Conservation (phyloP, 495 filamentous ascomycete species). For the Xylaria castorea region DNA sequence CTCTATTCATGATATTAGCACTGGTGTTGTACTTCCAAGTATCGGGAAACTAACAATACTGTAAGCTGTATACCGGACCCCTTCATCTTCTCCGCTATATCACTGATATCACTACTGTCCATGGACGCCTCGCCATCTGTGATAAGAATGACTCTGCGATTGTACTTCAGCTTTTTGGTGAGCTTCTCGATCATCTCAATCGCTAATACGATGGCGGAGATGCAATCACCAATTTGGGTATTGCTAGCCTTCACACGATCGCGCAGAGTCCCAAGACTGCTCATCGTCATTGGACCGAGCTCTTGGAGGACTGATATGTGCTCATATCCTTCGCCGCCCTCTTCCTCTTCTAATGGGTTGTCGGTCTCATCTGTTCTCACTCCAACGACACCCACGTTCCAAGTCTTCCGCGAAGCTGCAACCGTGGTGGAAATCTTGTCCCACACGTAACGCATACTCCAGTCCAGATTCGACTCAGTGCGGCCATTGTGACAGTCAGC, state of each 20-base stretch:
- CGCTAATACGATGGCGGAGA: constrained; percentile 85
- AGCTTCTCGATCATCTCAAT: constrained; percentile 82
- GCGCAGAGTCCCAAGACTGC: constrained; percentile 68
- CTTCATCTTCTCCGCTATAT: constrained; percentile 74
- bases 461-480: constrained; percentile 82
- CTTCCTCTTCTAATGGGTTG: constrained; percentile 63
- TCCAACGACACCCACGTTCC: constrained; percentile 79
- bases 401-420: constrained; percentile 81
- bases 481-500: constrained; percentile 76
- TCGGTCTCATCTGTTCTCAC: constrained; percentile 79
- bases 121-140: constrained; percentile 79
- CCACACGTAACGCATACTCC: constrained; percentile 93
- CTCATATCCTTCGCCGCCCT: constrained; percentile 69
- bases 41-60: constrained; percentile 68
- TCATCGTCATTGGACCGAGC: constrained; percentile 75
- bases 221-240: constrained; percentile 69
- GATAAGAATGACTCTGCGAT: constrained; percentile 78
- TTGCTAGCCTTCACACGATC: constrained; percentile 69
- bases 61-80: constrained; percentile 76
- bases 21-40: background rate
- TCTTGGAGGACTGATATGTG: constrained; percentile 77
- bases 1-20: constrained; percentile 56
- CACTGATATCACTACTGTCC: constrained; percentile 68
- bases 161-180: constrained; percentile 91
- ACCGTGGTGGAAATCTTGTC: constrained; percentile 90